Conservation (phyloP, 305 asterid genomes). For the Rubia balearica region DNA sequence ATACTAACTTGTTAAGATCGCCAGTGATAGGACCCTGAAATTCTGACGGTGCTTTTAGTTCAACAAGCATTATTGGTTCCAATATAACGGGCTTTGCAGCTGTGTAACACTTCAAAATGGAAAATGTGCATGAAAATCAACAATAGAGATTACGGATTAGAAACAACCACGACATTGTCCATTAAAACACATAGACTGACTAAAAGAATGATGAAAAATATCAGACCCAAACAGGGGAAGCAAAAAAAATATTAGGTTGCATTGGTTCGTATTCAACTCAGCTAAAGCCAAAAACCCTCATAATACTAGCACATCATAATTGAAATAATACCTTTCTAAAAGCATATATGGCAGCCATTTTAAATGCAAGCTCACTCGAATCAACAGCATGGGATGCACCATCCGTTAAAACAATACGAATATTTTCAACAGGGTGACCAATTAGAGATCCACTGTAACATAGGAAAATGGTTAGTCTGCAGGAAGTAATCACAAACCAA, state of each 20-base stretch:
- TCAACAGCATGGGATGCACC: constrained; percentile 95
- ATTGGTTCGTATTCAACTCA: not conserved
- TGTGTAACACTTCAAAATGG: constrained; percentile 48
- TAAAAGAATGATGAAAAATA: not conserved
- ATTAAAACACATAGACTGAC: not conserved
- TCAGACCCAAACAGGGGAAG: constrained; percentile 5
- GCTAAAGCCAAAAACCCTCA: not conserved
- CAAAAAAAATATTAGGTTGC: not conserved
- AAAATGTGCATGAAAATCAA: not conserved
- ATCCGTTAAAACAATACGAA: constrained; percentile 76
- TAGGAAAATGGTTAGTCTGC: constrained; percentile 20
- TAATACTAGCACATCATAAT: not conserved
- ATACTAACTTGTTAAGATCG: constrained; percentile 80
- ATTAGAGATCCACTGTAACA: constrained; percentile 83
- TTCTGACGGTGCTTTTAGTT: constrained; percentile 76
- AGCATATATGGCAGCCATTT: constrained; percentile 91
- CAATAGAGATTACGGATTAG: not conserved
- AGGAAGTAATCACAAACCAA: not conserved
- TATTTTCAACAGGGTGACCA: constrained; percentile 94
- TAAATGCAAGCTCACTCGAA: constrained; percentile 99
- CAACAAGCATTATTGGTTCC: constrained; percentile 97
- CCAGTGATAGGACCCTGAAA: constrained; percentile 95
- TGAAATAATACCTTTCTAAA: constrained; percentile 73
- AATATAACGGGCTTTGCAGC: constrained; percentile 79
- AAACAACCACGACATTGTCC: not conserved